Conservation (phyloP, 768 basidiomycete species). For the Mycena galericulata region DNA sequence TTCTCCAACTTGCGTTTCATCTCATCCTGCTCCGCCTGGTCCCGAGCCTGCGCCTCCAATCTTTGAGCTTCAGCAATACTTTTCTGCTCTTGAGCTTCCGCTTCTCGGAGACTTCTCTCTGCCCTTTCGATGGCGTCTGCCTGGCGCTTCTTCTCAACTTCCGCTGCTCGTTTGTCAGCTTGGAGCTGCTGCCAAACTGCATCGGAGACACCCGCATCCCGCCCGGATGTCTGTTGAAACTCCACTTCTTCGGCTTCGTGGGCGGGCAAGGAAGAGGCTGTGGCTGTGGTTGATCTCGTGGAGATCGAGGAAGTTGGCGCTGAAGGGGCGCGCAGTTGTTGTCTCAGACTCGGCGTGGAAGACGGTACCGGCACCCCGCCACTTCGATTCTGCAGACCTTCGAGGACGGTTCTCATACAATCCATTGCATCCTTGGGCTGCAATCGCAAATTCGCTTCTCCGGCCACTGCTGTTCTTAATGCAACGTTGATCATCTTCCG, state of each 20-base stretch:
- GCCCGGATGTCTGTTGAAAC: constrained; percentile 26
- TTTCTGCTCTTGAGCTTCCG: constrained; percentile 30
- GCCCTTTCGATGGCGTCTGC: constrained; percentile 40
- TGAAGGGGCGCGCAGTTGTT: constrained; percentile 11
- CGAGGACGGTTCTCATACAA: constrained; percentile 36
- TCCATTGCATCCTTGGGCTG: constrained; percentile 43
- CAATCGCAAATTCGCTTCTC: constrained; percentile 40
- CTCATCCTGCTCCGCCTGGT: constrained; percentile 27
- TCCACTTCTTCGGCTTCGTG: constrained; percentile 5
- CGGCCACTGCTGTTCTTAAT: constrained; percentile 41
- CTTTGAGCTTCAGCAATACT: constrained; percentile 34
- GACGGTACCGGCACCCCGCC: not conserved
- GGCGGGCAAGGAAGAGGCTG: not conserved
- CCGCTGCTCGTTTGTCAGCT: constrained; percentile 49
- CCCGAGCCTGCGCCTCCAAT: constrained; percentile 31
- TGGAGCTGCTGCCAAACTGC: constrained; percentile 64
- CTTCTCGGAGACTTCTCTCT: constrained; percentile 30
- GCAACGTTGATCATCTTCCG: constrained; percentile 60
- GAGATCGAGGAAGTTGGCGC: constrained; percentile 10
- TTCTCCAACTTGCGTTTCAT: constrained; percentile 39
- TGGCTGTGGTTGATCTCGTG: constrained; percentile 10
- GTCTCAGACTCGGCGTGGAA: not conserved
- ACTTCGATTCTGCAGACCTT: constrained; percentile 17
- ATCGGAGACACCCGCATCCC: constrained; percentile 68
- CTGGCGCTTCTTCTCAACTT: constrained; percentile 38